Evolutionary conservation across 768 basidiomycete genomes (phyloP).

Genomic region (Leccinum uliginosum): DNA sequence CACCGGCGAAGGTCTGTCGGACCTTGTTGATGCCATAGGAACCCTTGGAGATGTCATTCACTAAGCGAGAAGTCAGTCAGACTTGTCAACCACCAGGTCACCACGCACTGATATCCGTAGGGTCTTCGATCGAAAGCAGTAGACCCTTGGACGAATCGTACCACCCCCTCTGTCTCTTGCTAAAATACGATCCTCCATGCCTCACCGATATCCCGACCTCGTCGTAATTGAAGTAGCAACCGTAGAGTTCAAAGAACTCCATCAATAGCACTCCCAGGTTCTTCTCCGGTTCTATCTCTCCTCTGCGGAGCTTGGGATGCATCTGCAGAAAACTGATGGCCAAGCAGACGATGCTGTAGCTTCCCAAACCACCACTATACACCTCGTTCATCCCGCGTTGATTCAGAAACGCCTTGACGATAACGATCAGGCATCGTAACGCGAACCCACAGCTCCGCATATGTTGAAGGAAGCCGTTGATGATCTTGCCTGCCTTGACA

Average conservation of each 20-base stretch:
- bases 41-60: conserved; percentile 89
- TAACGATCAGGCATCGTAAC: conserved; percentile 76
- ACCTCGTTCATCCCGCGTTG: conserved; percentile 97
- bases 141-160: conserved; percentile 48
- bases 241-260: conserved; percentile 98
- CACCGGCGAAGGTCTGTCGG: conserved; percentile 79
- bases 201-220: conserved; percentile 86
- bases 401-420: conserved; percentile 85
- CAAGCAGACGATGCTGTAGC: conserved; percentile 91
- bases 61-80: conserved; percentile 37
- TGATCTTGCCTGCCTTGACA: conserved; percentile 68
- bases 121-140: conserved; percentile 88
- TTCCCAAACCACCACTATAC: conserved; percentile 92
- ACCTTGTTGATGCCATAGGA: conserved; percentile 84
- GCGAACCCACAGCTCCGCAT: conserved; percentile 57
- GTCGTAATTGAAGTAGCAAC: conserved; percentile 85
- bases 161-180: conserved; percentile 83
- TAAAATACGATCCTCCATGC: conserved; percentile 86
- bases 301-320: conserved; percentile 89
- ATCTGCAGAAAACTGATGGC: conserved; percentile 95
- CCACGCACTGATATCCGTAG: conserved; percentile 76
- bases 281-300: conserved; percentile 79
- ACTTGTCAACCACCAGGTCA: neutral
- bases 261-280: conserved; percentile 93
- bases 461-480: conserved; percentile 73